phyloP scores from a whole-genome alignment of 2,329 filamentous ascomycete species.

The Cladosporium sp. region DNA sequence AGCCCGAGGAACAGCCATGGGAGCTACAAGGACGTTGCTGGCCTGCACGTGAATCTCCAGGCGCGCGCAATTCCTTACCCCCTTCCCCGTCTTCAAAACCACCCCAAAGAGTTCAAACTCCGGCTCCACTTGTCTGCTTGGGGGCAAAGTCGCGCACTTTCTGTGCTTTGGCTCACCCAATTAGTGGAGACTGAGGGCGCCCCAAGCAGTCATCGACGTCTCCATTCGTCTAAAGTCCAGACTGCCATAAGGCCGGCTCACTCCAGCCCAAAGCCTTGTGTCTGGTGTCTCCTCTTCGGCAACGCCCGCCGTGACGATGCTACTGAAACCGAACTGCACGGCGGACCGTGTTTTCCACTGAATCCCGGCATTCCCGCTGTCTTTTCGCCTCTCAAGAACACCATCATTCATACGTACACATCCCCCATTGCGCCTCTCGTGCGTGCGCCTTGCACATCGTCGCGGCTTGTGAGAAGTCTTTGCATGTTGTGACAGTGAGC shows the following conservation, averaged over 20 bases:
- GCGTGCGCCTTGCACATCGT: neutral
- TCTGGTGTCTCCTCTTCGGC: slow-evolving; percentile 1
- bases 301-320: slow-evolving; percentile 1
- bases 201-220: neutral
- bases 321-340: no score
- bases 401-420: neutral
- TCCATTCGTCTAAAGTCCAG: neutral
- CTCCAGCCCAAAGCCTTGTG: slow-evolving; percentile 6
- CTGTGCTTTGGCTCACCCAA: neutral
- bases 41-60: neutral
- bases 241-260: neutral
- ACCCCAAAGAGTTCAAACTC: neutral
- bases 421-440: neutral
- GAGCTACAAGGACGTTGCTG: no score
- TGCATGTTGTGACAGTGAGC: neutral
- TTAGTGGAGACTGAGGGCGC: neutral
- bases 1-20: no score
- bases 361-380: neutral
- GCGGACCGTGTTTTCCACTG: slow-evolving; percentile 3
- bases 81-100: neutral
- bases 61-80: neutral
- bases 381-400: neutral
- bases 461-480: neutral
- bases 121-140: neutral
- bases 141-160: no score